These are phyloP conservation scores for Starmera amethionina DNA, from an alignment of 805 yeast species.

Conservation along the genomic window DNA sequence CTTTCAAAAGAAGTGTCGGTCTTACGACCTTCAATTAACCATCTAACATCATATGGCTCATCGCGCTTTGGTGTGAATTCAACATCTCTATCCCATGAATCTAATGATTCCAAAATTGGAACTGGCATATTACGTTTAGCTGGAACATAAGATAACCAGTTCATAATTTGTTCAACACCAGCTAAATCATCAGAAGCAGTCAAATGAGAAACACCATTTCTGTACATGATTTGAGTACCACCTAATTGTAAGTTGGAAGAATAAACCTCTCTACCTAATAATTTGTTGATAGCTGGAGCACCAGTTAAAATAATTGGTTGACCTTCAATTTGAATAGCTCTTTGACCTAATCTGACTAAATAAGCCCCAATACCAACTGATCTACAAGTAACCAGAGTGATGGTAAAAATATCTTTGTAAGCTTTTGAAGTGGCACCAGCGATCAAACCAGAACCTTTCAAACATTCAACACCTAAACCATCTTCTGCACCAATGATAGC, in stretches of 20 bases:
- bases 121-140: conserved; percentile 83
- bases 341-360: conserved; percentile 94
- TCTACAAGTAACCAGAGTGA: conserved; percentile 98
- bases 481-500: conserved; percentile 90
- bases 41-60: conserved; percentile 83
- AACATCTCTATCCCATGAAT: conserved; percentile 90
- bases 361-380: conserved; percentile 99
- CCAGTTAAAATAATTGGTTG: conserved; percentile 98
- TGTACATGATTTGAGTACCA: conserved; percentile 98
- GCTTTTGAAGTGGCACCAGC: conserved; percentile 99
- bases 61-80: conserved; percentile 66
- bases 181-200: conserved; percentile 96
- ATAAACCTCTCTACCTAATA: conserved; percentile 94
- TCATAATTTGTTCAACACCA: conserved; percentile 89
- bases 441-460: conserved; percentile 95
- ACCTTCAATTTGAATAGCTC: conserved; percentile 98
- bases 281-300: conserved; percentile 97
- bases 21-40: conserved; percentile 84
- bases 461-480: conserved; percentile 97
- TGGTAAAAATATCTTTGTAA: conserved; percentile 93
- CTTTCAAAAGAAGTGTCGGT: conserved; percentile 56
- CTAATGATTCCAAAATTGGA: conserved; percentile 76
- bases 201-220: conserved; percentile 95
- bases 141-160: conserved; percentile 94
- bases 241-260: conserved; percentile 95